Percentiles rank a stretch among this genome's conserved stretches.
phyloP scores from a whole-genome alignment of 179 eudicot species.

The Drosera spatulata region DNA sequence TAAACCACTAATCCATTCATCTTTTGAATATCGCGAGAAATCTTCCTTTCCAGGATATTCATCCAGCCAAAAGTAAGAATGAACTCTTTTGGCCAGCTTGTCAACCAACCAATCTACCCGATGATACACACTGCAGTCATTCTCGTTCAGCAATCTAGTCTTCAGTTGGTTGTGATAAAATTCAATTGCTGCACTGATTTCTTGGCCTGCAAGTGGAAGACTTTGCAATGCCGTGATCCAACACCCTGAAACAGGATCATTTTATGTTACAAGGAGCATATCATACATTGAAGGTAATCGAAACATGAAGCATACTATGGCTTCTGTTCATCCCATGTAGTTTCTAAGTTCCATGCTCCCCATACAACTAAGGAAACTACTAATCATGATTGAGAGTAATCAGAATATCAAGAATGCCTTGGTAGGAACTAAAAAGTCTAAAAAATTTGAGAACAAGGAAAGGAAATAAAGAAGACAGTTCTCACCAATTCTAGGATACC shows the following conservation, averaged over 20 bases:
- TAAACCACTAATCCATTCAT: constrained; percentile 64
- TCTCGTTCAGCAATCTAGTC: constrained; percentile 60
- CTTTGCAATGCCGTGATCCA: constrained; percentile 47
- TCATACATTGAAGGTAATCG: too few species aligned
- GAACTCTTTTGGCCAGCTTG: constrained; percentile 73
- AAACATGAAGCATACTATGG: too few species aligned
- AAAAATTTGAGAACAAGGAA: background rate
- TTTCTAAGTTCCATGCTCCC: too few species aligned
- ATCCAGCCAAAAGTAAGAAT: constrained; percentile 92
- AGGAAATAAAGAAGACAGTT: background rate
- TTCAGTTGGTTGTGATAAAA: constrained; percentile 77
- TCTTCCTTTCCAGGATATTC: constrained; percentile 77
- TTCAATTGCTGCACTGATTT: constrained; percentile 66
- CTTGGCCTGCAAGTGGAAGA: constrained; percentile 83
- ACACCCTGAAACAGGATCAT: constrained; percentile 23
- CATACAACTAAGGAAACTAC: too few species aligned
- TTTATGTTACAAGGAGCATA: background rate
- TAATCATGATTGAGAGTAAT: too few species aligned
- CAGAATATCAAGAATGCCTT: too few species aligned
- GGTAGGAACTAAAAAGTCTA: too few species aligned
- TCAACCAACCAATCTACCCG: constrained; percentile 89
- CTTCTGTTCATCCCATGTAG: too few species aligned
- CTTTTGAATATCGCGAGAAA: constrained; percentile 68
- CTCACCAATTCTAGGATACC: constrained; percentile 90
- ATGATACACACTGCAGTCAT: constrained; percentile 33